Base-by-base conservation (phyloP, 129 eudicot genomes). In the Saussurea involucrata region DNA sequence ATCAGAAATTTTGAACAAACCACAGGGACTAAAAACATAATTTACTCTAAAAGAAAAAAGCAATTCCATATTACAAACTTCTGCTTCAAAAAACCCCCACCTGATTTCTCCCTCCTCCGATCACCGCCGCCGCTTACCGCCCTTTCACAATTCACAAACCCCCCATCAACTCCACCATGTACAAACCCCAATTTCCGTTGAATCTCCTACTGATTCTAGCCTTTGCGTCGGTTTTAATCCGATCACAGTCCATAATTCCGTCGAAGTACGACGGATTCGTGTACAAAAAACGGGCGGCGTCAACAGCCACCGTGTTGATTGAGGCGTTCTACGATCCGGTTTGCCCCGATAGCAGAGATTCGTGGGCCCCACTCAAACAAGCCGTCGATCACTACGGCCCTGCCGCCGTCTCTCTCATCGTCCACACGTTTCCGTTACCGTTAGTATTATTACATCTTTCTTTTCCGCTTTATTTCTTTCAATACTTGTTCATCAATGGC, bases 351-450 rank as follows among this genome's bases (percentile, higher is more conserved):
- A 86, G 88, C 75, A 82, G 97, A 17, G 94, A 95, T 67, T 78
- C 98, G 0, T 95, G 98, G 98, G 82, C 86, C 3, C 97, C 96
- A 57, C 98, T 95, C 27, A 91, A 89, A 74, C 85, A 87, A 63
- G 96, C 90, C 9, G 75, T 95, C 21, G 78, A 85, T 27, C 71
- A 85, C 34, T 91, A 89, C 55, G 89, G 90, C 60, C 72, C 86
- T 15, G 40, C 72, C 12, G 83, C 72, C 66, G 78, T 88, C 28
- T 82, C 88, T 27, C 90, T 95, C 61, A 77, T 87, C 63, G 87
- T 91, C 40, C 98, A 95, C 68, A 87, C 97, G 27, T 91, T 94
- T 72, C 85, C 98, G 44, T 81, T 95, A 46, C 98, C 97, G 98
- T 95, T 22, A 83, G 91, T 90, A 24, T 31, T 49, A 33, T 42